Conservation (phyloP, 148 eudicot species). For the Dianthus caryophyllus region DNA sequence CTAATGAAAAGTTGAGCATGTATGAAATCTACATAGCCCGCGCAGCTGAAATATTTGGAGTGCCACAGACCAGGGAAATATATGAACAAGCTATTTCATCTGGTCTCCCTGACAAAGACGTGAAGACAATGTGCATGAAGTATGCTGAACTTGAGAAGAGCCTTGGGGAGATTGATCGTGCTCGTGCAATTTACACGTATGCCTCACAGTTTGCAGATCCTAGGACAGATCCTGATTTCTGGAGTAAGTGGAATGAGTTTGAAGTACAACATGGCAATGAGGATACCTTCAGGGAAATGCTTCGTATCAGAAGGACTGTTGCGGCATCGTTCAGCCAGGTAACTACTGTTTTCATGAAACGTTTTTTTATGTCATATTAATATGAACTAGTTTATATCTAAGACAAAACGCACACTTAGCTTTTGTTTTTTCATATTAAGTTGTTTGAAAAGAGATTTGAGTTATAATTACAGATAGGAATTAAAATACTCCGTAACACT, state of each 20-base stretch:
- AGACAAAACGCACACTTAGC: too few relatives aligned
- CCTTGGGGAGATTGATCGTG: constrained; percentile 89
- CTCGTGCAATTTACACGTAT: constrained; percentile 59
- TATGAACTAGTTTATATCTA: too few relatives aligned
- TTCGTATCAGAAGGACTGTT: constrained; percentile 73
- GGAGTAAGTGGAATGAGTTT: constrained; percentile 86
- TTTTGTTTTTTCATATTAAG: too few relatives aligned
- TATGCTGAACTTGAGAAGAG: constrained; percentile 95
- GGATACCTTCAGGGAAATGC: constrained; percentile 92
- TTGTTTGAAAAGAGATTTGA: too few relatives aligned
- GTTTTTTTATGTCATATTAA: background rate
- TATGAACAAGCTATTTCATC: constrained; percentile 89
- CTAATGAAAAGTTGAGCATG: constrained; percentile 85
- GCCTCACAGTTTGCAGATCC: constrained; percentile 82
- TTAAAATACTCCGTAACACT: too few relatives aligned
- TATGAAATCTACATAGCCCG: constrained; percentile 90
- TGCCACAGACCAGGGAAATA: constrained; percentile 84
- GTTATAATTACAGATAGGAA: too few relatives aligned
- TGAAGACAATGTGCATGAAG: constrained; percentile 73
- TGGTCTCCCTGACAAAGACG: constrained; percentile 91
- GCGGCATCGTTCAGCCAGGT: constrained; percentile 91
- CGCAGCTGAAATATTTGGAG: constrained; percentile 91
- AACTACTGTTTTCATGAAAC: background rate
- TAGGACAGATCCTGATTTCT: constrained; percentile 71
- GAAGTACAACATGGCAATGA: constrained; percentile 96